These are phyloP conservation scores for Phialophora macrospora DNA, from an alignment of 2,329 filamentous ascomycete species.

Conservation along the genomic window DNA sequence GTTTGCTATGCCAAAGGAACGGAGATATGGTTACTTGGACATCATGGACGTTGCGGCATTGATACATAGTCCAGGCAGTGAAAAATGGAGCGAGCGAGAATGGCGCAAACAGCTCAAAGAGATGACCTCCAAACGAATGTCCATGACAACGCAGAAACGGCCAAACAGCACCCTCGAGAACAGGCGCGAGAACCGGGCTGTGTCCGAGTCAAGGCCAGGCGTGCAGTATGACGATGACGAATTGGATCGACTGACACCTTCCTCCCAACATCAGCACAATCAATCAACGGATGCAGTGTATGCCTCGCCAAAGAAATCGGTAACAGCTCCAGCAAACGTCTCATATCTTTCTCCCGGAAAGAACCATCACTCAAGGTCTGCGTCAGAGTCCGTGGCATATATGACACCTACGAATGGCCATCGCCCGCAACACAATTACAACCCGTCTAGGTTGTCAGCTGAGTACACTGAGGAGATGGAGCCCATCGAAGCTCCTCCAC, in stretches of 20 bases:
- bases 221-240: conserved; percentile 56
- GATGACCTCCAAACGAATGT: conserved; percentile 79
- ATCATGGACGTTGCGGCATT: conserved; percentile 80
- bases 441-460: conserved; percentile 33
- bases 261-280: conserved; percentile 52
- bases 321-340: conserved; percentile 29
- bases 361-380: conserved; percentile 38
- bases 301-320: conserved; percentile 50
- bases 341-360: conserved; percentile 33
- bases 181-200: conserved; percentile 30
- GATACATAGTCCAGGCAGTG: conserved; percentile 77
- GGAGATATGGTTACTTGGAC: conserved; percentile 88
- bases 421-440: conserved; percentile 30
- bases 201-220: conserved; percentile 41
- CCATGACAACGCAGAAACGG: conserved; percentile 53
- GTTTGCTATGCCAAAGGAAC: conserved; percentile 94
- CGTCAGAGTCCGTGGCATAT: conserved; percentile 37
- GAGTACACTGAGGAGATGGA: conserved; percentile 31
- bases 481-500: conserved; percentile 38
- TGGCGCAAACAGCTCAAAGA: conserved; percentile 92
- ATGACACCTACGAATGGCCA: conserved; percentile 31
- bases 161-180: conserved; percentile 47
- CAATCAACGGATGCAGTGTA: conserved; percentile 56
- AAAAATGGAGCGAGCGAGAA: conserved; percentile 79
- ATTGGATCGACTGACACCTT: conserved; percentile 57